Evolutionary conservation across 768 basidiomycete genomes (phyloP), one percentile per base, ranked within the genome.

Genomic region (Glaciozyma martinii): DNA sequence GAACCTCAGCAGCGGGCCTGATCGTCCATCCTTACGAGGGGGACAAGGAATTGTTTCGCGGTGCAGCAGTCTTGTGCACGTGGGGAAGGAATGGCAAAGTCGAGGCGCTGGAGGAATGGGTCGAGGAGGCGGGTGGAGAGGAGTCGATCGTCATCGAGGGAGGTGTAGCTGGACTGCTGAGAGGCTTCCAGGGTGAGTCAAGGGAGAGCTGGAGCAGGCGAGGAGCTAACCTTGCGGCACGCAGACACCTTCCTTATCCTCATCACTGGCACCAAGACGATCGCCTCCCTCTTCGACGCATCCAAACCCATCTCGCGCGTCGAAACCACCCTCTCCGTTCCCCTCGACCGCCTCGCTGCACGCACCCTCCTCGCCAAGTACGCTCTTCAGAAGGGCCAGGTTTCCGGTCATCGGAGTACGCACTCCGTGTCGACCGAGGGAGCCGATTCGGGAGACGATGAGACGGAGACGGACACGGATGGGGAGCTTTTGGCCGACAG

Each of bases 161-260:
- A 27, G 60, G 60, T 10, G 23, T 65, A 19, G 63, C 47, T 12
- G 67, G 67, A 0, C 3, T 68, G 9, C 54, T 68, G 21, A 10
- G 15, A 12, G 67, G 63, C 1, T 68, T 68, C 61, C 49, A 62
- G 27, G 66, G 66, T 67, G 27, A 21, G 61, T 27, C 6, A 5
- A 37, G 13, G 44, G 21, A n/a, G 47, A 60, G 21, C 32, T 25
- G 10, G 27, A 25, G n/a, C 37, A 7, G 1, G 32, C 5, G 21
- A 25, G 12, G 30, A 30, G 12, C 50, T 55, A 21, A 47, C 42
- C 18, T 27, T 6, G 27, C 2, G 3, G 29, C 19, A 21, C 19
- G 6, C 42, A 61, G 68, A 54, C 54, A 56, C 57, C 25, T 70
- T 44, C 55, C 60, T 70, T 0, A 21, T 70, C 47, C 50, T 62